These are phyloP conservation scores for Zalaria sp. DNA, from an alignment of 2,329 filamentous ascomycete genomes.

Conservation along the genomic window DNA sequence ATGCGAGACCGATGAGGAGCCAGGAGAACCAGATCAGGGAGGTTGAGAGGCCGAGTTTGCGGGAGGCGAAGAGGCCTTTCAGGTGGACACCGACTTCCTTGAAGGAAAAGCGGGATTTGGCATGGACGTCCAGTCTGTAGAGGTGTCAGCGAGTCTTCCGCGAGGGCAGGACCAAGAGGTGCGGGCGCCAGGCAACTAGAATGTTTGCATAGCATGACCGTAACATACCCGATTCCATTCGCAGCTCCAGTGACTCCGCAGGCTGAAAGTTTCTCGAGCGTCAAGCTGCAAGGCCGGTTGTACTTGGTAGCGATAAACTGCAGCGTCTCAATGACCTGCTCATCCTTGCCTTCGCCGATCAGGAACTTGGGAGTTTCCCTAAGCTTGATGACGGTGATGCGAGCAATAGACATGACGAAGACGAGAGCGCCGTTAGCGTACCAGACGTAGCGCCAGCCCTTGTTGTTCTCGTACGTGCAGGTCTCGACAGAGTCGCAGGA, in stretches of 20 bases:
- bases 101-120: slow-evolving; percentile 22
- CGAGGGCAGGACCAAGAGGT: not conserved
- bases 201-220: no score
- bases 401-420: slow-evolving; percentile 37
- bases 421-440: slow-evolving; percentile 39
- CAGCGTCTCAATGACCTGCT: slow-evolving; percentile 34
- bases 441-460: slow-evolving; percentile 45
- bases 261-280: slow-evolving; percentile 32
- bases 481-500: slow-evolving; percentile 30
- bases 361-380: slow-evolving; percentile 45
- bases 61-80: slow-evolving; percentile 49
- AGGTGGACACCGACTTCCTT: slow-evolving; percentile 39
- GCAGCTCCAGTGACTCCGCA: slow-evolving; percentile 24
- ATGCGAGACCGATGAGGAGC: slow-evolving; percentile 56
- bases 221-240: no score
- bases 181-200: no score
- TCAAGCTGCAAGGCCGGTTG: slow-evolving; percentile 37
- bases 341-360: slow-evolving; percentile 38
- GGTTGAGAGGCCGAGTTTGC: slow-evolving; percentile 46
- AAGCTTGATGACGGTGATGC: slow-evolving; percentile 39
- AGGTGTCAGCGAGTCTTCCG: slow-evolving; percentile 10
- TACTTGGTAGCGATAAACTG: slow-evolving; percentile 38
- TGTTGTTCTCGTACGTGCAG: slow-evolving; percentile 38
- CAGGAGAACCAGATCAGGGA: slow-evolving; percentile 54
- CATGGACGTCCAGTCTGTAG: slow-evolving; percentile 6